A percentile compares a stretch with the other conserved stretches of the same genome.
Evolutionary conservation across 2,329 filamentous ascomycete species (phyloP).

Genomic region (Trichoderma oligosporum): DNA sequence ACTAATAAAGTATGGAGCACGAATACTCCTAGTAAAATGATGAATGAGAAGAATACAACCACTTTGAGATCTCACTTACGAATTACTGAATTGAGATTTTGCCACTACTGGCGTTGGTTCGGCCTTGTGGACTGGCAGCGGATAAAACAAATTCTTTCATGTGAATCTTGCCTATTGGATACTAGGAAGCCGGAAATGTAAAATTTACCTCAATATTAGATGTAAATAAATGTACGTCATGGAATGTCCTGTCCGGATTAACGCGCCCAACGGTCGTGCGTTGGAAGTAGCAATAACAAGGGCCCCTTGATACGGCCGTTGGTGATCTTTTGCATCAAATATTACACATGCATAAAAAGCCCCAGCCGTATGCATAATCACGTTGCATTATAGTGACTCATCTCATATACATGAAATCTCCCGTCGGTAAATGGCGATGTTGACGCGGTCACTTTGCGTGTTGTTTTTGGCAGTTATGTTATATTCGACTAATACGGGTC

Average conservation of each 20-base stretch:
- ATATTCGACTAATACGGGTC: not conserved
- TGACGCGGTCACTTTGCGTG: not conserved
- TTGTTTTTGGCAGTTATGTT: not conserved
- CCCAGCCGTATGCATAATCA: not conserved
- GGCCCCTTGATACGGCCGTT: not conserved
- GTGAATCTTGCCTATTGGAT: not conserved
- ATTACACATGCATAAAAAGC: not conserved
- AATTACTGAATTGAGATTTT: not conserved
- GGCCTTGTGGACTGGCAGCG: too few relatives aligned
- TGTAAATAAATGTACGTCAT: not conserved
- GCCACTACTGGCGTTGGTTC: not conserved
- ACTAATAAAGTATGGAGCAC: too few relatives aligned
- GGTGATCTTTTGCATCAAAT: too few relatives aligned
- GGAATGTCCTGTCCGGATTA: not conserved
- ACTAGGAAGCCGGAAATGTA: not conserved
- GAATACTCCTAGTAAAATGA: not conserved
- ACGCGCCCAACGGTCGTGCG: not conserved
- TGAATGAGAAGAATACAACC: not conserved
- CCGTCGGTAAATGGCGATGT: not conserved
- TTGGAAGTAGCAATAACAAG: not conserved
- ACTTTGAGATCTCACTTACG: not conserved
- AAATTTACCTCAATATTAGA: too few relatives aligned
- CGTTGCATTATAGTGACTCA: not conserved
- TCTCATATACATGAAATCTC: not conserved
- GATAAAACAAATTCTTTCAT: not conserved